These are phyloP conservation scores for Pestalotiopsis sp. DNA, from an alignment of 2,329 filamentous ascomycete genomes.

Conservation along the genomic window DNA sequence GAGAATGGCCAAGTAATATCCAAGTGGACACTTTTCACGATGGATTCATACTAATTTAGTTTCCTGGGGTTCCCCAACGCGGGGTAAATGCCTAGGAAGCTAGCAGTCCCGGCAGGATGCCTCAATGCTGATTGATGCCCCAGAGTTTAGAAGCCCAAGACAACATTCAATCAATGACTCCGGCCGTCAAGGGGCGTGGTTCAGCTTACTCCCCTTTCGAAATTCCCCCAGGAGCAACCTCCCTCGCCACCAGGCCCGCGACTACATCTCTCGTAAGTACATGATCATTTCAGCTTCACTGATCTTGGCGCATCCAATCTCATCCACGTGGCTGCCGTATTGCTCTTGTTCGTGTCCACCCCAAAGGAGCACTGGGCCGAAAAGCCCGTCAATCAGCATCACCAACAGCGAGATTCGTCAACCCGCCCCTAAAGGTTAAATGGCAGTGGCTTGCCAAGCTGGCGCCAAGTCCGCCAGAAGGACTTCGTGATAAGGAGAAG, in stretches of 20 bases:
- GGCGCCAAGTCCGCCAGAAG: constrained; percentile 10
- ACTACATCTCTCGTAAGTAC: neutral
- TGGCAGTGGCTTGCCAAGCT: constrained; percentile 14
- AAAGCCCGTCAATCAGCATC: constrained; percentile 7
- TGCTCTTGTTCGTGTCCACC: neutral
- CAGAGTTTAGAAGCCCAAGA: neutral
- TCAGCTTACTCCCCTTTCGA: neutral
- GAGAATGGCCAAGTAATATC: neutral
- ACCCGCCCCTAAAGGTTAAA: constrained; percentile 2
- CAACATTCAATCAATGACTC: no score
- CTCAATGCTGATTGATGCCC: neutral
- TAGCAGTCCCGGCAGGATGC: neutral
- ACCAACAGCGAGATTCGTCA: neutral
- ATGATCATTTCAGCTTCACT: neutral
- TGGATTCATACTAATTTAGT: neutral
- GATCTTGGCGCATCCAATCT: constrained; percentile 3
- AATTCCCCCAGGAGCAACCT: neutral
- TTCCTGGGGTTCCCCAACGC: constrained; percentile 9
- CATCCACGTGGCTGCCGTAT: constrained; percentile 5
- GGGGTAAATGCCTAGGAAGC: neutral
- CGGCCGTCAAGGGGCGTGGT: neutral
- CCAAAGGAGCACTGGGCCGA: constrained; percentile 7
- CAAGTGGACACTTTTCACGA: neutral
- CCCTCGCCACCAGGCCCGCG: neutral
- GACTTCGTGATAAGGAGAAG: neutral